Evolutionary conservation across 495 filamentous ascomycete genomes (phyloP), one percentile per base, ranked within the genome.

Genomic region (Penicillium arizonense): DNA sequence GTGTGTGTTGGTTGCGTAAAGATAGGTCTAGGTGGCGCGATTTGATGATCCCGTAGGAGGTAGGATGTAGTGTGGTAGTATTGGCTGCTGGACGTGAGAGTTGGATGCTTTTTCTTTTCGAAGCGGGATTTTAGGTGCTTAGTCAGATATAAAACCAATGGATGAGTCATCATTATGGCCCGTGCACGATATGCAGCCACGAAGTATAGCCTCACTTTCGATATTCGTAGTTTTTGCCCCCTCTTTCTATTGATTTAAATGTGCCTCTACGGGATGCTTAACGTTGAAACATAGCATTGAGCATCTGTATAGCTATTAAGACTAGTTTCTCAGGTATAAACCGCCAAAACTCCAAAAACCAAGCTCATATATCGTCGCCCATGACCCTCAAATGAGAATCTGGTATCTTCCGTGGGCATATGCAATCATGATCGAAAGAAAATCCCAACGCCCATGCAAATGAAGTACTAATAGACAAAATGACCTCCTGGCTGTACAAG

Each of bases 381-480:
- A 16, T 50, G 18, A 26, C 36, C 34, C 20, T 10, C 37, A 48
- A 50, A 42, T 20, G 8, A 44, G 46, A 38, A 26, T 42, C 12
- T 57, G 57, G 61, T 64, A 62, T 64, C 53, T 55, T 54, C 47
- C 32, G 10, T 26, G 24, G 23, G 30, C 18, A 53, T n/a, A 57
- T 63, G 56, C 52, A 62, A 40, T 28, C 37, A 53, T 53, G 30
- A 61, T 18, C 35, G 13, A 43, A 33, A 28, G 18, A 9, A 43
- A 14, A 50, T 43, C 14, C 50, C 24, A 20, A 26, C 61, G 61
- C 63, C 63, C 53, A 64, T 62, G 63, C 55, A 62, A 47, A 53
- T 40, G 24, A 58, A 53, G 26, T 4, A 39, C 39, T 18, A 21
- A 35, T 39, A 23, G 20, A 16, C 12, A 30, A 23, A 23, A 40